phyloP scores from a whole-genome alignment of 2,329 filamentous ascomycete genomes.

The Sclerotinia subarctica region DNA sequence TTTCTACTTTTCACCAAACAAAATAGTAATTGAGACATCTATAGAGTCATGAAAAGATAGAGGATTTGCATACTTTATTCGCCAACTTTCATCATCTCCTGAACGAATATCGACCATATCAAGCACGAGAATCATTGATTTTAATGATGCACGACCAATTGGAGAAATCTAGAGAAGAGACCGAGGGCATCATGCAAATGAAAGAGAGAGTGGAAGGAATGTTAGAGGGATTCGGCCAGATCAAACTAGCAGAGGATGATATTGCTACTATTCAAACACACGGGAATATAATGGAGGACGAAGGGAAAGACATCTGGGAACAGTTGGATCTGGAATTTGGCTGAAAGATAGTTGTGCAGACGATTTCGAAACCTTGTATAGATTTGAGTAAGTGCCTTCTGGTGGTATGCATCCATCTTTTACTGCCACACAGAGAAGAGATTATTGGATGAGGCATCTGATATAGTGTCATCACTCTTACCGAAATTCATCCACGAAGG shows the following conservation, averaged over 20 bases:
- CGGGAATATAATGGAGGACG: conserved; percentile 18
- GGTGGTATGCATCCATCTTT: neutral
- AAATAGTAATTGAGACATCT: conserved; percentile 25
- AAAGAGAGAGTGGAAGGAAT: conserved; percentile 71
- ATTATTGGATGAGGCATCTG: neutral
- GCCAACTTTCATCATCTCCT: conserved; percentile 91
- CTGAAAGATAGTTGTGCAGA: conserved; percentile 5
- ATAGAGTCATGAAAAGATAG: conserved; percentile 66
- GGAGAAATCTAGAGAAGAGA: conserved; percentile 69
- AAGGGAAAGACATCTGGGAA: conserved; percentile 43
- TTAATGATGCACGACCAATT: conserved; percentile 83
- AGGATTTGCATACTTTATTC: conserved; percentile 76
- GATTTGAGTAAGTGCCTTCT: neutral
- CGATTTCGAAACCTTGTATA: neutral
- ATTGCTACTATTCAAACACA: conserved; percentile 25
- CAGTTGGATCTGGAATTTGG: conserved; percentile 44
- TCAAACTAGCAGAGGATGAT: conserved; percentile 34
- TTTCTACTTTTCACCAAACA: neutral
- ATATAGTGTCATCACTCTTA: neutral
- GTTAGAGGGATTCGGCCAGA: conserved; percentile 63
- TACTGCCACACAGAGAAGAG: neutral
- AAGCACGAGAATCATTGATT: conserved; percentile 84
- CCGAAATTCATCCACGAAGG: neutral
- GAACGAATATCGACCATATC: conserved; percentile 91
- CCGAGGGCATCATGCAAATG: conserved; percentile 62